Base-by-base conservation (phyloP, 2,329 filamentous ascomycete genomes). In the Sporothrix dimorphospora region DNA sequence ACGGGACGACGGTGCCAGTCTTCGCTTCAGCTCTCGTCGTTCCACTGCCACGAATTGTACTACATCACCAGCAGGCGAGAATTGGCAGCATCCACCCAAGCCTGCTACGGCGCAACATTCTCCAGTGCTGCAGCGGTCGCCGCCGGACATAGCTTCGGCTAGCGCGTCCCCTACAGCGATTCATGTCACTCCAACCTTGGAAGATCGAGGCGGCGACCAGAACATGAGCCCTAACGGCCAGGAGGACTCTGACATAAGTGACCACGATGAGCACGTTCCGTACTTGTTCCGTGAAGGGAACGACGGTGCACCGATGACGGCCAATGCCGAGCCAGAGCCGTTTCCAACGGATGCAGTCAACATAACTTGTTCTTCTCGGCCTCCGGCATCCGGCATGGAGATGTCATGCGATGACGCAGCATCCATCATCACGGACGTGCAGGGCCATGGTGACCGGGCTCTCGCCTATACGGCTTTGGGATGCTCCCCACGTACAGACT, bases 381-480 rank as follows among this genome's bases (percentile, higher is more conserved):
- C 24, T 30, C 38, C n/a, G 34, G 6, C 38, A n/a, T 42, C 59
- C 4, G 19, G 34, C 38, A 65, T 24, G 38, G 19, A 65, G 9
- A 65, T 65, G 59, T 38, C 59, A 4, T 65, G 59, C 59, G 59
- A 65, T 42, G 19, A 24, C 21, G 59, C 59, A 11, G 59, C 59
- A 12, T 9, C 34, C 59, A 65, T 65, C 34, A 40, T 65, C 38
- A n/a, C 59, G 14, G 59, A 65, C 34, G 59, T 42, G 7, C 59
- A 65, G n/a, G 38, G 59, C 16, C 59, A 65, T 65, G 38, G 59
- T 24, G 59, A 65, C 59, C 34, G 34, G 19, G 16, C 12, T 42
- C 51, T 55, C 21, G 9, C 24, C 5, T 55, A 16, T 55, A 21
- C 51, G 5, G 51, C 51, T 24, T 55, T 55, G 24, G 51, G 51